Evolutionary conservation across 257 asterid species (phyloP).

Genomic region (Cruciata laevipes): DNA sequence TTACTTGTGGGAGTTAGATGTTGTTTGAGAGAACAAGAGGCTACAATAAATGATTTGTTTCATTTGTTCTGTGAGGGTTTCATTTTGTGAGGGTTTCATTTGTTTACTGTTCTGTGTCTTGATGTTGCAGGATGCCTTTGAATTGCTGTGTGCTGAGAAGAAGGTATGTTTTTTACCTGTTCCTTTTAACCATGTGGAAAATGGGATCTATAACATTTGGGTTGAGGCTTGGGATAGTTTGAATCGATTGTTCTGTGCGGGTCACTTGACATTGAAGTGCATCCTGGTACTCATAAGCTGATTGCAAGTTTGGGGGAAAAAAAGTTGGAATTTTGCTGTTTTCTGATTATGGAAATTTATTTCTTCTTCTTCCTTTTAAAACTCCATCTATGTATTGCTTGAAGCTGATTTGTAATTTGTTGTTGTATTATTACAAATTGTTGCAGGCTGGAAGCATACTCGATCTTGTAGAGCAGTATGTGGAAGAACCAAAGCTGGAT

Average conservation of each 20-base stretch:
- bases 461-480: constrained; percentile 66
- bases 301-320: background rate
- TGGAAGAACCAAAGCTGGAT: constrained; percentile 66
- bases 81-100: background rate
- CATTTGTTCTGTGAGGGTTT: too few relatives aligned
- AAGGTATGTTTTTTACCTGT: constrained; percentile 37
- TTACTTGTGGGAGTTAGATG: constrained; percentile 37
- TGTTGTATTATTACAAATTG: background rate
- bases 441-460: constrained; percentile 53
- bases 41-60: constrained; percentile 52
- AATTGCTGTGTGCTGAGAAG: constrained; percentile 41
- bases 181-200: background rate
- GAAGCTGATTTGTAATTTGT: too few relatives aligned
- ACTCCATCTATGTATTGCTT: too few relatives aligned
- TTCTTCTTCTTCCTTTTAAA: background rate
- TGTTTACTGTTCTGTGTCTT: constrained; percentile 12
- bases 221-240: background rate
- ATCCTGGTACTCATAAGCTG: too few relatives aligned
- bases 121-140: constrained; percentile 53
- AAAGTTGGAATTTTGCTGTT: background rate
- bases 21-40: constrained; percentile 34
- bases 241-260: background rate
- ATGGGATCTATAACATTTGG: background rate
- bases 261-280: background rate
- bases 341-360: background rate